Base-by-base conservation (phyloP, 768 basidiomycete species). In the Nidularia pulvinata region DNA sequence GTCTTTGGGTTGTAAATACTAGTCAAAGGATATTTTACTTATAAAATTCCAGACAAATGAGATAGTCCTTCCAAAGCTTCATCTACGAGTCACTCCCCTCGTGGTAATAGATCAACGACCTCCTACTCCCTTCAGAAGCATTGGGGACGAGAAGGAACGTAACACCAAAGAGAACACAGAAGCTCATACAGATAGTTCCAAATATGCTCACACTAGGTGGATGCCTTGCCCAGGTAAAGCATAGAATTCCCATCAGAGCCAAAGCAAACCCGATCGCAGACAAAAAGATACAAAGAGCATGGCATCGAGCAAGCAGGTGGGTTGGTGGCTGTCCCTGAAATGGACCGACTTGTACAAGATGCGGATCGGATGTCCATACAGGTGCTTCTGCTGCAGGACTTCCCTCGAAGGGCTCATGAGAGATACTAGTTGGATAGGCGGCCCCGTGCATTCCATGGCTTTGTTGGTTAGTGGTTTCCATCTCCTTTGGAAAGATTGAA, bases 211-310 rank as follows among this genome's bases (percentile, higher is more conserved):
- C 81, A 49, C 72, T 75, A 4, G 33, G 54, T 1, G 82, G 71
- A 52, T 83, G 74, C 22, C 63, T 59, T 9, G 75, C 72, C 83
- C 83, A 86, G 2, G 78, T 70, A 54, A 76, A 82, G 57, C 75
- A 76, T 4, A 82, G 5, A 48, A 83, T 75, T 0, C 84, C 84
- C 7, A 68, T 58, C 25, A 84, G 65, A 2, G 78, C 78, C 14
- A 85, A 68, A 9, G 71, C 57, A 58, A 85, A 86, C 19, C 84
- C 83, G 33, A 71, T 37, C 6, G 70, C 65, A 10, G 83, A 69
- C 5, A 81, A 61, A 53, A 65, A 55, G 50, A 85, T 76, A 56
- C 80, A 83, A 4, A 84, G 64, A 25, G 69, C 55, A 51, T 85
- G 82, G 33, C 72, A 76, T 16, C 77, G 73, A 49, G 72, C 74